These are phyloP conservation scores for Nicotiana tomentosiformis DNA, from an alignment of 257 asterid genomes.

Conservation along the genomic window DNA sequence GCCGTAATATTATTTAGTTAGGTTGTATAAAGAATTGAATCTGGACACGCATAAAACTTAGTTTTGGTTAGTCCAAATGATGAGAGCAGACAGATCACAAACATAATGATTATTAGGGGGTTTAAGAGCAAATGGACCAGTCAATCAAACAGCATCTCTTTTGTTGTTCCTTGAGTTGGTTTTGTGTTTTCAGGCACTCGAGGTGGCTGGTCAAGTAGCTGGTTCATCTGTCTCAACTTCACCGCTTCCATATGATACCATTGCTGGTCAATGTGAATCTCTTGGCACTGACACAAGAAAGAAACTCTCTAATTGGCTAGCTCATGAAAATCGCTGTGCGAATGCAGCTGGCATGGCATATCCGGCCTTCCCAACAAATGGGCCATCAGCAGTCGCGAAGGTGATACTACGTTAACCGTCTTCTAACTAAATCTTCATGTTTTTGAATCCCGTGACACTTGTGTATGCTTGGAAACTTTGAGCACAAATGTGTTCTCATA, in stretches of 20 bases:
- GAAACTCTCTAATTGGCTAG: conserved; percentile 89
- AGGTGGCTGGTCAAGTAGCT: conserved; percentile 99
- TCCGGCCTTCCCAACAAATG: conserved; percentile 34
- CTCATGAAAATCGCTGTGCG: conserved; percentile 37
- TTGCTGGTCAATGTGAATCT: conserved; percentile 87
- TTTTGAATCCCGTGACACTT: neutral
- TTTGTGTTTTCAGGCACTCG: conserved; percentile 66
- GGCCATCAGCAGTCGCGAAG: conserved; percentile 43
- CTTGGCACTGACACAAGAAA: conserved; percentile 82
- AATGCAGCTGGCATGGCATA: conserved; percentile 20
- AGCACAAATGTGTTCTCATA: neutral
- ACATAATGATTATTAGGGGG: neutral
- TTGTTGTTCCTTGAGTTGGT: neutral
- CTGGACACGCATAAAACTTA: neutral
- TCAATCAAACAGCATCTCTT: neutral
- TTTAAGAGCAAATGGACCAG: neutral
- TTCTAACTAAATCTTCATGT: neutral
- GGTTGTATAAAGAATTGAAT: neutral
- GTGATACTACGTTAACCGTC: conserved; percentile 22
- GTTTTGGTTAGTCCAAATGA: neutral
- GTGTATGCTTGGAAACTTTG: neutral
- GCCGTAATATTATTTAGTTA: neutral
- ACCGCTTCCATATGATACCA: conserved; percentile 83
- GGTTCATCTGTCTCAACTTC: conserved; percentile 86
- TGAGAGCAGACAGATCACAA: neutral